Base-by-base conservation (phyloP, 108 stramenopile genomes). In the Cyclotella atomus region DNA sequence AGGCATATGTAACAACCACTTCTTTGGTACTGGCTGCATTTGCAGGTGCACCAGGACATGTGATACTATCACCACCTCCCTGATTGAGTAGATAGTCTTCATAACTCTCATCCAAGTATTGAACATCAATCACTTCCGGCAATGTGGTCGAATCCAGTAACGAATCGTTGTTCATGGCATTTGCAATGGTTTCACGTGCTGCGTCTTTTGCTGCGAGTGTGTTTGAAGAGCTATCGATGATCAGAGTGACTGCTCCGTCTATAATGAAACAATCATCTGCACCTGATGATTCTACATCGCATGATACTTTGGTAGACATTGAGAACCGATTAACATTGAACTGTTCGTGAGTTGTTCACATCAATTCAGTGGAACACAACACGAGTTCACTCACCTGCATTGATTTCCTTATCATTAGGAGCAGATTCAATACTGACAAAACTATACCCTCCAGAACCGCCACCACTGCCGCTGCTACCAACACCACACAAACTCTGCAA, bases 231-330 rank as follows among this genome's bases (percentile, higher is more conserved):
- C 27, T 30, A 6, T 63, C 47, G n/a, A 45, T 10, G 35, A 43
- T 17, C 14, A 79, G 49, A 9, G 70, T 79, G 50, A 79, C 16
- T 5, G 63, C 47, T 17, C 77, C 77, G 41, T 79, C 70, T 35
- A 79, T 61, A 27, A 61, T 29, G 59, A 79, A 71, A 44, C 77
- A 79, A 21, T 60, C 56, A 21, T 71, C 70, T 33, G 77, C 77
- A 3, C 20, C 49, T 8, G 44, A 29, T 14, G 65, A 66, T 34
- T 56, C 33, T 38, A 53, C 54, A 4, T 70, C 1, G 34, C 77
- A 79, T 7, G 34, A 8, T 54, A n/a, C 77, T 44, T 30, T 19
- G 19, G 2, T 53, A 3, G 2, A 53, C 19, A 53, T 1, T 9
- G 15, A 59, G n/a, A n/a, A 17, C 9, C 16, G 7, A 16, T 8